A percentile compares a stretch with the other conserved stretches of the same genome.
phyloP scores from a whole-genome alignment of 345 rosid species.

The Citropsis articulata region DNA sequence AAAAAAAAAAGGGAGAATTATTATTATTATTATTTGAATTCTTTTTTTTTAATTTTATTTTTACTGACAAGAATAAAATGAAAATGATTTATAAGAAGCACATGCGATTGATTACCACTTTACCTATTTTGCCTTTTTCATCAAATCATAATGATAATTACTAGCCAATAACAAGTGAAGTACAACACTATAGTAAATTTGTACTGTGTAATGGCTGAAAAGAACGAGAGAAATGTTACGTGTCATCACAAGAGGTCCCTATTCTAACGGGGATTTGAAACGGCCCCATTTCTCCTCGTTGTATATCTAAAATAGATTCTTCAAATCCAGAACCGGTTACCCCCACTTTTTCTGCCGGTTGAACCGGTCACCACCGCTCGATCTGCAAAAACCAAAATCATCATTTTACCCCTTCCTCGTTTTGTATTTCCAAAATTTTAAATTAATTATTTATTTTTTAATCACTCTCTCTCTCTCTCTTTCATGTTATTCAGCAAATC shows the following conservation, averaged over 20 bases:
- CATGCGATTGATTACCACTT: too few species aligned
- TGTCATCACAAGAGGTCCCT: not conserved
- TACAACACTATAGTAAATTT: too few species aligned
- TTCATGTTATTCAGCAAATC: not conserved
- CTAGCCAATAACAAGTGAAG: too few species aligned
- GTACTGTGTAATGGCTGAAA: too few species aligned
- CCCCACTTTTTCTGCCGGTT: slow-evolving; percentile 5
- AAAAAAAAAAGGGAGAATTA: too few species aligned
- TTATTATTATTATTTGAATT: too few species aligned
- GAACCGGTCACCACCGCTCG: slow-evolving; percentile 8
- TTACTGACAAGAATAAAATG: too few species aligned
- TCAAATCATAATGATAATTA: too few species aligned
- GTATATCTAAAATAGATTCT: slow-evolving; percentile 8
- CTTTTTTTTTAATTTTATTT: too few species aligned
- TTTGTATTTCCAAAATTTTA: not conserved
- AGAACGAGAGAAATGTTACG: too few species aligned
- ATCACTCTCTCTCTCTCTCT: not conserved
- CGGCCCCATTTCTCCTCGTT: not conserved
- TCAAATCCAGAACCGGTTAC: not conserved
- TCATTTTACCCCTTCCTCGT: not conserved
- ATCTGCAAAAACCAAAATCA: not conserved
- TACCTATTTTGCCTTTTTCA: too few species aligned
- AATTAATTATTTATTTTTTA: not conserved
- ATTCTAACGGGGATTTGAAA: not conserved
- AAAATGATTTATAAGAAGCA: too few species aligned